Evolutionary conservation across 2,329 filamentous ascomycete genomes (phyloP).

Genomic region (Huntiella decipiens): DNA sequence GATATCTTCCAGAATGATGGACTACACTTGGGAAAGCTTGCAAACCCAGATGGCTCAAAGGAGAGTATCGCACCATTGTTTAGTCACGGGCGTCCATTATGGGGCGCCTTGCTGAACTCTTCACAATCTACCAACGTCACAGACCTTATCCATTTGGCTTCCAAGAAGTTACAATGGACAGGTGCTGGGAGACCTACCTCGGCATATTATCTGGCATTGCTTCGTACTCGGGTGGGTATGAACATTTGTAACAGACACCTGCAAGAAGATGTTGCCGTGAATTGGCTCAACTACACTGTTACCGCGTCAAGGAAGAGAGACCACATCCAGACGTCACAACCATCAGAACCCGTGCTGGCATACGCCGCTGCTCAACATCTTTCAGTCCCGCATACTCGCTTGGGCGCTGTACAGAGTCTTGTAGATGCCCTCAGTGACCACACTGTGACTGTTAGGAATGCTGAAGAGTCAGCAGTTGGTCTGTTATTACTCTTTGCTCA

Average conservation of each 20-base stretch:
- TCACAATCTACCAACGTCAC: slow-evolving; percentile 3
- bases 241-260: neutral
- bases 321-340: slow-evolving; percentile 7
- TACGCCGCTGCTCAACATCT: slow-evolving; percentile 7
- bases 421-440: slow-evolving; percentile 2
- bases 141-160: slow-evolving; percentile 7
- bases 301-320: slow-evolving; percentile 4
- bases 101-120: slow-evolving; percentile 6
- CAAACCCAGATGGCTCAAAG: neutral
- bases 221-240: slow-evolving; percentile 2
- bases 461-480: slow-evolving; percentile 6
- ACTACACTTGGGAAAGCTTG: neutral
- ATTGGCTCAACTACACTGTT: slow-evolving; percentile 9
- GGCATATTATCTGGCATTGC: slow-evolving; percentile 5
- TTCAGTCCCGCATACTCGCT: neutral
- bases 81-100: slow-evolving; percentile 8
- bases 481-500: slow-evolving; percentile 5
- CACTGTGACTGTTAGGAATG: slow-evolving; percentile 1
- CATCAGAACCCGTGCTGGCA: slow-evolving; percentile 8
- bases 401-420: slow-evolving; percentile 4
- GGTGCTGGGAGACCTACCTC: slow-evolving; percentile 1
- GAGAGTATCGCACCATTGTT: neutral
- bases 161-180: slow-evolving; percentile 4
- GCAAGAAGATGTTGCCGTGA: slow-evolving; percentile 4
- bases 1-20: neutral